Evolutionary conservation across 176 grass and related monocot genomes (phyloP), one percentile per base, ranked within the genome.

Genomic region (Metroxylon sagu): DNA sequence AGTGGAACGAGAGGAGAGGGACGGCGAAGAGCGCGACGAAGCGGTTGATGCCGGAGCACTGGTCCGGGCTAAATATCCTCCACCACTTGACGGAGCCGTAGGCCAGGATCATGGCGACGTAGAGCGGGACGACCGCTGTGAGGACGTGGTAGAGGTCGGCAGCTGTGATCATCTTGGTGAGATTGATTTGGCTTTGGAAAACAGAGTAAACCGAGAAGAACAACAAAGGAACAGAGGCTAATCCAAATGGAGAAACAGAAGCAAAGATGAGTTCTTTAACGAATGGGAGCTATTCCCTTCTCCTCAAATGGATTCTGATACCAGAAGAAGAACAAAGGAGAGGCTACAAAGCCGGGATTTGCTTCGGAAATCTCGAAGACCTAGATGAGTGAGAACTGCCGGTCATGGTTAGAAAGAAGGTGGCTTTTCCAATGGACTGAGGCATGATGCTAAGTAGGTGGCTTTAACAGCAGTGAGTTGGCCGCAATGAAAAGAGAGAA

Each of bases 31-130:
- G 21, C 4, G 57, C 57, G 10, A 59, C 57, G 27, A 59, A 59
- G 25, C 57, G 57, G 57, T 59, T 59, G 57, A 59, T 59, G 57
- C 57, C 27, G 57, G 57, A 59, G 57, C 57, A 59, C 26, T 48
- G 59, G 29, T 62, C 59, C 1, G 59, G 59, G 5, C 29, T 62
- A 29, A 62, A 48, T 6, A 62, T 62, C 29, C 17, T 18, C 59
- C 30, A 48, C 59, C 59, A 62, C 59, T 31, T 31, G 17, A 62
- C 59, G 16, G 59, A 62, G 17, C 7, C 59, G 27, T 62, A 62
- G 30, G 30, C 59, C 17, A 62, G 59, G 59, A 35, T 21, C 59
- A 62, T 48, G 29, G 59, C 59, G 6, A 62, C 59, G 59, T 62
- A 62, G 7, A 62, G 59, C 6, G 59, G 59, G 16, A 48, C 59